These are phyloP conservation scores for Pilatotrama ljubarskyi DNA, from an alignment of 768 basidiomycete genomes.

Conservation along the genomic window DNA sequence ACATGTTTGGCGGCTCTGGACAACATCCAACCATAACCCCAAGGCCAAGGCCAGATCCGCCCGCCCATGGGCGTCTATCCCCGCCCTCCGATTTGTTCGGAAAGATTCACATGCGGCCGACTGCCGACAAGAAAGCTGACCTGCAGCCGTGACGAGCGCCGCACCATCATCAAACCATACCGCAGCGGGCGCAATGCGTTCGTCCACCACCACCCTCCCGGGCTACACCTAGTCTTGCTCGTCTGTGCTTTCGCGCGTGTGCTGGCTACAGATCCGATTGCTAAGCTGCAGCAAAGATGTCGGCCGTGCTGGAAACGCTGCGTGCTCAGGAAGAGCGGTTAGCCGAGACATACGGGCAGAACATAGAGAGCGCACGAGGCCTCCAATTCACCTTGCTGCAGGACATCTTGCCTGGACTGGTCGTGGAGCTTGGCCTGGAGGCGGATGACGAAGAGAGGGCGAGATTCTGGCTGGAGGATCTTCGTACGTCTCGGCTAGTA, in stretches of 20 bases:
- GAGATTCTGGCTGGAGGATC: slow-evolving; percentile 64
- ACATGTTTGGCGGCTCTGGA: slow-evolving; percentile 1
- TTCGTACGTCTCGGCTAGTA: slow-evolving; percentile 45
- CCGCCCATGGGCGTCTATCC: not conserved
- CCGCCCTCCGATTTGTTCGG: slow-evolving; percentile 2
- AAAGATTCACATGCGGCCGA: not conserved
- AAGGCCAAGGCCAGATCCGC: not conserved
- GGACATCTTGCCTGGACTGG: slow-evolving; percentile 60
- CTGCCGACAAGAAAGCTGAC: not conserved
- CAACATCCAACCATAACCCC: slow-evolving; percentile 1
- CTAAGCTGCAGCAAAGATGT: slow-evolving; percentile 9
- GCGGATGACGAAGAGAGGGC: slow-evolving; percentile 51
- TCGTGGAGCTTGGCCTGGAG: slow-evolving; percentile 55
- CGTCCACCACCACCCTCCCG: not conserved
- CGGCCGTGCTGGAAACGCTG: slow-evolving; percentile 11
- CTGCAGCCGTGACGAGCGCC: not conserved
- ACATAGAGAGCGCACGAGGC: slow-evolving; percentile 45
- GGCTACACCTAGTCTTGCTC: not conserved
- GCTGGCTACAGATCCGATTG: not conserved
- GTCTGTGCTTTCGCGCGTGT: not conserved
- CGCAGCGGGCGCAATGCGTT: slow-evolving; percentile 1
- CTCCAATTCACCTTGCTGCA: slow-evolving; percentile 54
- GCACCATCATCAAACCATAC: not conserved
- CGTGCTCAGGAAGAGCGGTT: slow-evolving; percentile 43
- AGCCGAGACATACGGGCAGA: slow-evolving; percentile 49